Evolutionary conservation across 1,284 basidiomycete genomes (phyloP), one percentile per base, ranked within the genome.

Genomic region (Hemileia vastatrix): DNA sequence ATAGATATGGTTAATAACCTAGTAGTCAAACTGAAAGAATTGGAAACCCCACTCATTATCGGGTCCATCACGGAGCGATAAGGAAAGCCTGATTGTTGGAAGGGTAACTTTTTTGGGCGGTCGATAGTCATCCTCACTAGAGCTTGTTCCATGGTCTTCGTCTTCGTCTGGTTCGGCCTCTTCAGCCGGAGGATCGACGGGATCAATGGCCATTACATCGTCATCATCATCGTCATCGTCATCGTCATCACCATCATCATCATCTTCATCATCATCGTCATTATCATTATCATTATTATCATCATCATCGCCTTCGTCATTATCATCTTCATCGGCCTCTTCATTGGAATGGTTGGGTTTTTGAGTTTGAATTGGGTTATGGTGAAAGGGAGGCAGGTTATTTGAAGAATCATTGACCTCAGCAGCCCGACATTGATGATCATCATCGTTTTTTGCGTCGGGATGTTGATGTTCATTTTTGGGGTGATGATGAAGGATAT

Each of bases 161-260:
- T 50, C 48, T 19, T 50, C 48, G 23, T 19, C 21, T 50, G 23
- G 48, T 15, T 24, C 6, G 6, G 15, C 48, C 5, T 15, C 15
- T 15, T 21, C 15, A 23, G 48, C 48, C 1, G 21, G 21, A 19
- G 48, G 51, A 49, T 62, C 24, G 59, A 27, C 32, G 49, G 53
- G 19, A 11, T 44, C 6, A 32, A 21, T 54, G 23, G 58, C 53
- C 11, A 66, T 13, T 27, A 44, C 50, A 45, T 47, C 44, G 31
- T 40, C 58, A 32, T 56, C n/a, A 24, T 43, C 15, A 56, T 57
- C 32, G 43, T 53, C 57, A 52, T 65, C 67, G 1, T 53, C 61
- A 31, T 53, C 63, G 13, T 24, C 60, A 11, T 52, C 54, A 19
- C 19, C 59, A 3, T 56, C 51, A 8, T 50, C 53, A 18, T 64